phyloP scores from a whole-genome alignment of 176 grass and related monocot genomes.

The Cenchrus fungigraminus region DNA sequence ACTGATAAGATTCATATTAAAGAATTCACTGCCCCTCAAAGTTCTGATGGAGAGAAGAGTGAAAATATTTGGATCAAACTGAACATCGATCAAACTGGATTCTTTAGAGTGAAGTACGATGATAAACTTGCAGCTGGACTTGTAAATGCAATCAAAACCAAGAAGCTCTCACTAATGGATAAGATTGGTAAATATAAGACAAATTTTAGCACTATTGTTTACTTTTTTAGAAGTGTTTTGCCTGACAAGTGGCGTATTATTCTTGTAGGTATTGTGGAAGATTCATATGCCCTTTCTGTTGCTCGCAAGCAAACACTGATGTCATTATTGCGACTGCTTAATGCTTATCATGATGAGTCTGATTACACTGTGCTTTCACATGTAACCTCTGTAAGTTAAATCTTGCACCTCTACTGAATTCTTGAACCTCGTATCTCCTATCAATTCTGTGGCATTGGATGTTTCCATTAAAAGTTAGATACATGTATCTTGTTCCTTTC shows the following conservation, averaged over 20 bases:
- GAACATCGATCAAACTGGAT: constrained; percentile 86
- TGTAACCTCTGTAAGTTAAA: constrained; percentile 77
- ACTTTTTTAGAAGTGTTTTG: constrained; percentile 4
- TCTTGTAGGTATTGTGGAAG: constrained; percentile 78
- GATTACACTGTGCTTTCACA: constrained; percentile 91
- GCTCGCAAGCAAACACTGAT: constrained; percentile 81
- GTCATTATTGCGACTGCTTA: constrained; percentile 74
- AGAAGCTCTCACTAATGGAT: constrained; percentile 75
- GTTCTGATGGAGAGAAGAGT: constrained; percentile 34
- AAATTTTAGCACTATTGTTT: neutral
- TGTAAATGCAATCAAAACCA: constrained; percentile 67
- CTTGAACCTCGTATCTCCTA: constrained; percentile 19
- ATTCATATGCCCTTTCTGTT: constrained; percentile 77
- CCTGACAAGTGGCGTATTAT: constrained; percentile 1
- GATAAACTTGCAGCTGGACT: constrained; percentile 80
- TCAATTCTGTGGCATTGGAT: constrained; percentile 2
- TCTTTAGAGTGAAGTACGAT: constrained; percentile 95
- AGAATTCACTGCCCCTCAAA: constrained; percentile 36
- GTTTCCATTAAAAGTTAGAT: constrained; percentile 11
- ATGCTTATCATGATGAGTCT: constrained; percentile 71
- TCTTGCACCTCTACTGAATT: constrained; percentile 8
- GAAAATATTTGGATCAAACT: constrained; percentile 75
- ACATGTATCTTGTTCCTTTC: constrained; percentile 20
- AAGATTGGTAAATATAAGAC: constrained; percentile 67
- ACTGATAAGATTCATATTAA: constrained; percentile 60